Base-by-base conservation (phyloP, 2,329 filamentous ascomycete species). In the Fusarium proliferatum region DNA sequence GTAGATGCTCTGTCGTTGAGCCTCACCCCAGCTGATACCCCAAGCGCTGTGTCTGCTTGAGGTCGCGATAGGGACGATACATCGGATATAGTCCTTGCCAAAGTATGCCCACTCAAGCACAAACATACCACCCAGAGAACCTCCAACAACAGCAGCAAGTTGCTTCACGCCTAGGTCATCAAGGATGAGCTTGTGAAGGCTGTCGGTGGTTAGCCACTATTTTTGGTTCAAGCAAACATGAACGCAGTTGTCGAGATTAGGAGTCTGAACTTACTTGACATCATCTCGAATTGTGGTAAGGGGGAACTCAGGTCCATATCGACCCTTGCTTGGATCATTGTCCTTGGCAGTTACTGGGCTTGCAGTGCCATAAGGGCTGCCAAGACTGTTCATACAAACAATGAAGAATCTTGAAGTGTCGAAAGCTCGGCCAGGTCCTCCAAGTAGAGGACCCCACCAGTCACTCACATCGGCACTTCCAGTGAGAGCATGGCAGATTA, bases 251-350 rank as follows among this genome's bases (percentile, higher is more conserved):
- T 51, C 21, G 28, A 34, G 16, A 51, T 34, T n/a, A 16, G 3
- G 13, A n/a, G 6, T n/a, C 12, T 17, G n/a, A 13, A 72, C 77
- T 85, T 84, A 96, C 93, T 93, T 95, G 60, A 98, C 96, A 84
- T 99, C 96, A 81, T 99, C 96, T 74, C 96, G 88, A 72, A 99
- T 94, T 1, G 96, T 98, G 2, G 96, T 98, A 72, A 99, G 85
- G 52, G 96, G 96, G 76, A 99, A 99, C 79, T 99, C 96, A 3
- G 96, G 96, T 0, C 96, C 96, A 79, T 99, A 99, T 76, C 89
- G 89, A 23, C 90, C 95, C 71, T 93, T 91, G 58, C 86, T 86
- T 21, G 88, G 84, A 77, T 97, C 90, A 19, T 95, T 95, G 79
- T 98, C 92, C 81, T 94, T 97, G 76, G 91, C 92, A 4, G 96